These are phyloP conservation scores for Passalora sequoiae DNA, from an alignment of 2,329 filamentous ascomycete species.

Conservation along the genomic window DNA sequence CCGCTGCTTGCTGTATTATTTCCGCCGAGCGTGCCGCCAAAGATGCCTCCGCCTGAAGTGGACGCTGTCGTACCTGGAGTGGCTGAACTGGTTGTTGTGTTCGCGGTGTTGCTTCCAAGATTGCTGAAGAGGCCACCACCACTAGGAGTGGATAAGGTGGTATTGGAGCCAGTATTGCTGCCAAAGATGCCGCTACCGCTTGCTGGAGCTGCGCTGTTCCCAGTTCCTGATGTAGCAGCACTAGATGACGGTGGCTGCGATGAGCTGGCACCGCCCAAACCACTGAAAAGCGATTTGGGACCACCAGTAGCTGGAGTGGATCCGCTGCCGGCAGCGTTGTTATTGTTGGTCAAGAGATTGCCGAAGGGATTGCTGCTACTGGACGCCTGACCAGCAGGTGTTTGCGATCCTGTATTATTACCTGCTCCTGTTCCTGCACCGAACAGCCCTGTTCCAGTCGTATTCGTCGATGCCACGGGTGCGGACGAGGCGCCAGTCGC, in stretches of 20 bases:
- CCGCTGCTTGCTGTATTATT: not conserved
- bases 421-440: not conserved
- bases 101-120: no score
- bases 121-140: no score
- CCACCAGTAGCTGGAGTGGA: no score
- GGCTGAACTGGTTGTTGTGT: slow-evolving; percentile 6
- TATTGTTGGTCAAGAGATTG: not conserved
- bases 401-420: not conserved
- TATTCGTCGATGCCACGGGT: slow-evolving; percentile 1
- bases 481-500: slow-evolving; percentile 1
- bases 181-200: no score
- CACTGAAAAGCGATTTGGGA: no score
- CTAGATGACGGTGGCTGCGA: no score
- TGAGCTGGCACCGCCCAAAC: no score
- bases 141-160: no score
- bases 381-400: not conserved
- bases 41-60: not conserved
- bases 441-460: slow-evolving; percentile 1
- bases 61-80: slow-evolving; percentile 3
- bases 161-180: no score
- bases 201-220: no score
- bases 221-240: slow-evolving; percentile 4
- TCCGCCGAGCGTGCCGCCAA: slow-evolving; percentile 2
- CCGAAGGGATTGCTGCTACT: slow-evolving; percentile 1
- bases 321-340: no score